These are phyloP conservation scores for Moricandia arvensis DNA, from an alignment of 345 rosid species.

Conservation along the genomic window DNA sequence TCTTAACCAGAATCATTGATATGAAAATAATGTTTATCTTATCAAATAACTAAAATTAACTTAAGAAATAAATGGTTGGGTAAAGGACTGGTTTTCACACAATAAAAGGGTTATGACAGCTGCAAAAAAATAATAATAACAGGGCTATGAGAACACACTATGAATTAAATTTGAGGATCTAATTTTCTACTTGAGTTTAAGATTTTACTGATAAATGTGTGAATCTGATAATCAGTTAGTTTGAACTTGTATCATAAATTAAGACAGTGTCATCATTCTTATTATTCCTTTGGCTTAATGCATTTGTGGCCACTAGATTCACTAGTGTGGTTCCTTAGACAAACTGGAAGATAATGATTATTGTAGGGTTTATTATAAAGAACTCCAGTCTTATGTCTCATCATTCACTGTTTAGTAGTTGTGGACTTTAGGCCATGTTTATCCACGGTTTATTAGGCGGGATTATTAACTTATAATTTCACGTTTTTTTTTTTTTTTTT, in stretches of 20 bases:
- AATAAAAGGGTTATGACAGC: neutral
- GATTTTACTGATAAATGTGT: neutral
- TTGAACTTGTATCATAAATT: neutral
- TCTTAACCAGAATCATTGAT: neutral
- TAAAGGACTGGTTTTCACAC: neutral
- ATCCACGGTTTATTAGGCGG: no score
- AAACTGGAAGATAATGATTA: neutral
- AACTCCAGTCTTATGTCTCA: neutral
- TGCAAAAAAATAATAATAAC: no score
- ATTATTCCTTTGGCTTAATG: neutral
- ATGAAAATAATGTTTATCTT: neutral
- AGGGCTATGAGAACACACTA: neutral
- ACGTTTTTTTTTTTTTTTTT: no score
- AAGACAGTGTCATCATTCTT: neutral
- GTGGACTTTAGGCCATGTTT: neutral
- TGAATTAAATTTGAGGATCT: neutral
- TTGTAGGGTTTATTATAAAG: neutral
- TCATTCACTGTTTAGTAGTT: neutral
- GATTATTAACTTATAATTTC: no score
- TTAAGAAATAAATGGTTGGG: neutral
- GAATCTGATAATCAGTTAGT: neutral
- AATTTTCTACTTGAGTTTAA: neutral
- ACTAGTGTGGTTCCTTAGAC: neutral
- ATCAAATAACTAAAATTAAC: neutral
- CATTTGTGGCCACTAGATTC: neutral